Percentiles rank a stretch among this genome's conserved stretches.
These are phyloP conservation scores for Cudoniella acicularis DNA, from an alignment of 495 filamentous ascomycete genomes.

Conservation along the genomic window DNA sequence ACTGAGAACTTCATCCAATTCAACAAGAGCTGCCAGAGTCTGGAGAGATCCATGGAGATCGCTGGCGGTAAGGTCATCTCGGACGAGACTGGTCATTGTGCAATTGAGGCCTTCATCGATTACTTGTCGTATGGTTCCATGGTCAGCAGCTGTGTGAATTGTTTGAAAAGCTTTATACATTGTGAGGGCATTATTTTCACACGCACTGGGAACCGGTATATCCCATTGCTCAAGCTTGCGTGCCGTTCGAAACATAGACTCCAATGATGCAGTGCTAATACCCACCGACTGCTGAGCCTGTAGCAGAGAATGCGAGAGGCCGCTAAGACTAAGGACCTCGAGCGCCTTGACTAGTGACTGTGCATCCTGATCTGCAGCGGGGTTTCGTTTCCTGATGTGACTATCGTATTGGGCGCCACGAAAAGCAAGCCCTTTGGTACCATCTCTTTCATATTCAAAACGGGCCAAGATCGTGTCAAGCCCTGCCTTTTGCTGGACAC, in stretches of 20 bases:
- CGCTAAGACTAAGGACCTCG: slow-evolving; percentile 63
- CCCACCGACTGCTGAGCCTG: slow-evolving; percentile 56
- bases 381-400: slow-evolving; percentile 55
- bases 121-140: slow-evolving; percentile 42
- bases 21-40: slow-evolving; percentile 72
- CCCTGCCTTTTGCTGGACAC: slow-evolving; percentile 75
- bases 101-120: slow-evolving; percentile 63
- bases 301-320: slow-evolving; percentile 68
- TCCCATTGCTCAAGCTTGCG: slow-evolving; percentile 91
- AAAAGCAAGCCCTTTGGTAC: slow-evolving; percentile 83
- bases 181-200: slow-evolving; percentile 58
- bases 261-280: slow-evolving; percentile 51
- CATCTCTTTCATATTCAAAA: slow-evolving; percentile 88
- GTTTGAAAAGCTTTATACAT: slow-evolving; percentile 78
- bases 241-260: slow-evolving; percentile 76
- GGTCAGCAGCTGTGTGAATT: slow-evolving; percentile 62
- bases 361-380: slow-evolving; percentile 37
- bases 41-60: slow-evolving; percentile 62
- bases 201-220: slow-evolving; percentile 64
- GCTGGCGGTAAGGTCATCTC: slow-evolving; percentile 52
- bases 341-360: slow-evolving; percentile 59
- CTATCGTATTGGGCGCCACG: slow-evolving; percentile 90
- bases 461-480: slow-evolving; percentile 72
- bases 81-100: slow-evolving; percentile 56
- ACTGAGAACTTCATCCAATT: slow-evolving; percentile 73